Percentiles rank a stretch among this genome's conserved stretches.
phyloP scores from a whole-genome alignment of 2,329 filamentous ascomycete species.

The Aschersonia sp. region DNA sequence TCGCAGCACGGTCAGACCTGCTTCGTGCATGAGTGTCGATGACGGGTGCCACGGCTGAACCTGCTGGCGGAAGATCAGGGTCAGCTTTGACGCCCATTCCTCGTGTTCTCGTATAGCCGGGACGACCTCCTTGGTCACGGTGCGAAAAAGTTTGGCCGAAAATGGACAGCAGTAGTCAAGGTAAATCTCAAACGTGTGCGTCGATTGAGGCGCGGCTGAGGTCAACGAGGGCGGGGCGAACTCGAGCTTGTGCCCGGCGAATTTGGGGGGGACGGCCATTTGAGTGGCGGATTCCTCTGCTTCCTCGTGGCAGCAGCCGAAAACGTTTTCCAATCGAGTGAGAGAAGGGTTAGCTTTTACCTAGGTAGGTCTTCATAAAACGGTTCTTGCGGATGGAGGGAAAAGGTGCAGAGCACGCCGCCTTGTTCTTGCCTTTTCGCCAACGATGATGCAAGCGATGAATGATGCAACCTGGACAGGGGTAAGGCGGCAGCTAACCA shows the following conservation, averaged over 20 bases:
- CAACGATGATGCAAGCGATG: not conserved
- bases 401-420: no score
- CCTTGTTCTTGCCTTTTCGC: not conserved
- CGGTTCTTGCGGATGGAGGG: no score
- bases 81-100: conserved; percentile 37
- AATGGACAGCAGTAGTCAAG: conserved; percentile 85
- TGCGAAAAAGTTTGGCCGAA: conserved; percentile 59
- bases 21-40: conserved; percentile 69
- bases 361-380: no score
- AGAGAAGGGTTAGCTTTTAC: no score
- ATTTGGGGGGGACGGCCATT: conserved; percentile 69
- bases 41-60: conserved; percentile 93
- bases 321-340: no score
- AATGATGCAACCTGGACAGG: not conserved
- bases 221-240: conserved; percentile 24
- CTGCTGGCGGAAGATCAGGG: conserved; percentile 79
- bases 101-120: conserved; percentile 51
- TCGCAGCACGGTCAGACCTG: conserved; percentile 64
- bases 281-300: not conserved
- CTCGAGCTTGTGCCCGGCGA: conserved; percentile 55
- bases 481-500: not conserved
- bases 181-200: conserved; percentile 51
- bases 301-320: no score
- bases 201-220: conserved; percentile 24
- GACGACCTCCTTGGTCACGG: conserved; percentile 51